These are phyloP conservation scores for Albophoma yamanashiensis DNA, from an alignment of 2,329 filamentous ascomycete genomes.

Conservation along the genomic window DNA sequence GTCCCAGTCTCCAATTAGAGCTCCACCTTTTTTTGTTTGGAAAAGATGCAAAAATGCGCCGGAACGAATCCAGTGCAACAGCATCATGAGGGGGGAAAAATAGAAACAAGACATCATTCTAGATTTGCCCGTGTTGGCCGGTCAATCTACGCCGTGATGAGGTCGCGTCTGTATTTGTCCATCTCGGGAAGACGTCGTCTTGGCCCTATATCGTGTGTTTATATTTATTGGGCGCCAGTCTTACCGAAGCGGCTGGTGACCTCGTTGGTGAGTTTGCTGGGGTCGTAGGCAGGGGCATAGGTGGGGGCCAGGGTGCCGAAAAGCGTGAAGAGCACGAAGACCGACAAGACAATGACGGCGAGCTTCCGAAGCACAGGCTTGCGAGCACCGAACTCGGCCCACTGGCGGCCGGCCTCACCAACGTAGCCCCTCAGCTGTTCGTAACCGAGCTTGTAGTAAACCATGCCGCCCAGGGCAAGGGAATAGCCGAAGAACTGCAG, in stretches of 20 bases:
- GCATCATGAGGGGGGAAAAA: conserved; percentile 4
- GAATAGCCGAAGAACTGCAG: conserved; percentile 78
- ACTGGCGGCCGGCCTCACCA: conserved; percentile 60
- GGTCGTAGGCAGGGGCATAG: conserved; percentile 44
- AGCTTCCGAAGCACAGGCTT: conserved; percentile 72
- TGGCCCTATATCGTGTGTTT: background rate
- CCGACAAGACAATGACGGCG: conserved; percentile 52
- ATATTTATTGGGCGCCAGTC: conserved; percentile 8
- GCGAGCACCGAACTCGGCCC: conserved; percentile 74
- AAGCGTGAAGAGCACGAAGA: conserved; percentile 58
- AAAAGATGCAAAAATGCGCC: conserved; percentile 14
- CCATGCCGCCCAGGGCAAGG: conserved; percentile 67
- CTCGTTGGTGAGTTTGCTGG: conserved; percentile 35
- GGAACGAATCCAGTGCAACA: conserved; percentile 11
- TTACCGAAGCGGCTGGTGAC: conserved; percentile 40
- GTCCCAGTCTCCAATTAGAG: conserved; percentile 6
- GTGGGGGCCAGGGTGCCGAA: conserved; percentile 56
- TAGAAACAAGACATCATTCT: conserved; percentile 8
- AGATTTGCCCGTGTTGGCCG: conserved; percentile 21
- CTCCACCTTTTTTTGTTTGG: conserved; percentile 7
- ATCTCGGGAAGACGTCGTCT: background rate
- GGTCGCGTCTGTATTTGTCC: conserved; percentile 1
- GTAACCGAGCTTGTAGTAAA: conserved; percentile 74
- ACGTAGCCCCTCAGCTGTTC: conserved; percentile 77
- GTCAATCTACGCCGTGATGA: conserved; percentile 13